Conservation (phyloP, 768 basidiomycete species). For the Paxillus involutus region DNA sequence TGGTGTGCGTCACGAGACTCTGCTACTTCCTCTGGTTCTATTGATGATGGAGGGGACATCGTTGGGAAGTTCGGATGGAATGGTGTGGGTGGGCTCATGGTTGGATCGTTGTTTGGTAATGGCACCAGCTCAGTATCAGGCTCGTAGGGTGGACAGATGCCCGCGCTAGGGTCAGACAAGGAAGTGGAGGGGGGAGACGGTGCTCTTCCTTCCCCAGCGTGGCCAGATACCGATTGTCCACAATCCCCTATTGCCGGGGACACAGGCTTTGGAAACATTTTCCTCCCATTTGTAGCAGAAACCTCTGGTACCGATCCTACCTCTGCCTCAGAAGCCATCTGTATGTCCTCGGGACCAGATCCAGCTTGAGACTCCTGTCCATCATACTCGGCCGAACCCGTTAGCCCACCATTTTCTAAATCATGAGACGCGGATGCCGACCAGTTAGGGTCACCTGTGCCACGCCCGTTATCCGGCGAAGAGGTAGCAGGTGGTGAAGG, state of each 20-base stretch:
- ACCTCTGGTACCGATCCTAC: not conserved
- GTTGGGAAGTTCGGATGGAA: not conserved
- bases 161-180: too few relatives aligned
- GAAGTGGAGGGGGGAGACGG: too few relatives aligned
- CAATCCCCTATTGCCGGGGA: too few relatives aligned
- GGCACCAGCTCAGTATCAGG: too few relatives aligned
- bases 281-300: not conserved
- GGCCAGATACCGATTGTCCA: not conserved
- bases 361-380: not conserved
- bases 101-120: not conserved
- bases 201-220: too few relatives aligned
- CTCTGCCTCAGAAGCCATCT: not conserved
- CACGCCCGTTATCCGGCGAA: not conserved
- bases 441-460: not conserved
- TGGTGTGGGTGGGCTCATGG: not conserved
- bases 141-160: too few relatives aligned
- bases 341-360: not conserved
- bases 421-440: not conserved
- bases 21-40: not conserved
- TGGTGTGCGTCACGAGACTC: not conserved
- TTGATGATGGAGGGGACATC: conserved; percentile 4
- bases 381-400: not conserved
- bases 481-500: not conserved
- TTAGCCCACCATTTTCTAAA: not conserved
- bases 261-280: not conserved